These are phyloP conservation scores for Thalia dealbata DNA, from an alignment of 176 grass and related monocot species.

Conservation along the genomic window DNA sequence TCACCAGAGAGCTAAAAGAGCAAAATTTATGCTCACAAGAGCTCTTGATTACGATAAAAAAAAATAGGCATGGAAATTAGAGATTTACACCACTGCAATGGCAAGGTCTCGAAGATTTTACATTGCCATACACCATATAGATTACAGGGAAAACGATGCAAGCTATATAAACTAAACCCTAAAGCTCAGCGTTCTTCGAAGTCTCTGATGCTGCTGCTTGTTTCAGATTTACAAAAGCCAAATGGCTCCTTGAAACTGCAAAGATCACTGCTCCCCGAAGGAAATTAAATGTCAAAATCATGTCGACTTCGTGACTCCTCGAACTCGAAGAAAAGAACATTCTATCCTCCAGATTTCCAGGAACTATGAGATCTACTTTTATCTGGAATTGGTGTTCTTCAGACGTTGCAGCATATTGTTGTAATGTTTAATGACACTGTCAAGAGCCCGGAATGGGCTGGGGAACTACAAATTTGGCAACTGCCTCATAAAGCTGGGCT, in stretches of 20 bases:
- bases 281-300: conserved; percentile 1
- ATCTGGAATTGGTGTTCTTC: neutral
- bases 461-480: conserved; percentile 61
- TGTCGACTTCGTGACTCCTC: neutral
- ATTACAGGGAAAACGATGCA: neutral
- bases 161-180: neutral
- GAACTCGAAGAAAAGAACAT: too few relatives aligned
- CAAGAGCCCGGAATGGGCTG: conserved; percentile 5
- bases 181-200: neutral
- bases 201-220: conserved; percentile 1
- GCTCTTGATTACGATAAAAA: neutral
- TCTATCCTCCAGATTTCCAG: neutral
- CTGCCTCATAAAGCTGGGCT: conserved; percentile 71
- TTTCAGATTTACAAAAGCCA: conserved; percentile 2
- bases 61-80: neutral
- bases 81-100: neutral
- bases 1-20: neutral
- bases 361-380: neutral
- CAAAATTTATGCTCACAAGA: neutral
- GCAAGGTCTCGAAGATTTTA: neutral
- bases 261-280: neutral
- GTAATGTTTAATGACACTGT: neutral
- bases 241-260: neutral
- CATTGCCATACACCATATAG: neutral
- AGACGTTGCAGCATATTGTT: neutral